phyloP scores from a whole-genome alignment of 306 rosid genomes.

The Sicyos baderoa region DNA sequence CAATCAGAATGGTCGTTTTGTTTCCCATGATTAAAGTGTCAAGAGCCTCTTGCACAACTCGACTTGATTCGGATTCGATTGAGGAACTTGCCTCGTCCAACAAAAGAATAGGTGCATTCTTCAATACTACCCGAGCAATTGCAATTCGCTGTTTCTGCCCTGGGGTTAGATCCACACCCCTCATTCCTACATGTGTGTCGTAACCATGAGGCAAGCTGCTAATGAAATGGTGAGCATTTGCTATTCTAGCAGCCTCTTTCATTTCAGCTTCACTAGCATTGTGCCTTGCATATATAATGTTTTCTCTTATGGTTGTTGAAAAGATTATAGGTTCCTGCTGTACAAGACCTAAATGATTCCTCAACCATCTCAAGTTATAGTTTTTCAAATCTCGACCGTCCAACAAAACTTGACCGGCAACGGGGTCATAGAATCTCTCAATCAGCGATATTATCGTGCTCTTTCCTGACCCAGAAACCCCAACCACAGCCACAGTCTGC shows the following conservation, averaged over 20 bases:
- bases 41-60: conserved; percentile 98
- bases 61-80: conserved; percentile 94
- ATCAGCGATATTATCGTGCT: conserved; percentile 95
- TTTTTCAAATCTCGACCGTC: conserved; percentile 89
- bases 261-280: conserved; percentile 98
- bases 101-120: conserved; percentile 89
- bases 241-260: conserved; percentile 97
- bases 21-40: conserved; percentile 98
- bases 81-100: conserved; percentile 98
- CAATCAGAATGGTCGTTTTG: conserved; percentile 94
- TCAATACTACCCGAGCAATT: conserved; percentile 85
- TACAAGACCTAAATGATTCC: conserved; percentile 94
- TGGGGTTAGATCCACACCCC: conserved; percentile 96
- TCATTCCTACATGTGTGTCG: conserved; percentile 98
- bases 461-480: conserved; percentile 98
- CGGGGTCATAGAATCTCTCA: conserved; percentile 94
- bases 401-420: conserved; percentile 88
- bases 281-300: conserved; percentile 94
- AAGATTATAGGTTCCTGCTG: conserved; percentile 98
- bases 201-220: conserved; percentile 98
- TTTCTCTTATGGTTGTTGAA: conserved; percentile 93
- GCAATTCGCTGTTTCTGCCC: conserved; percentile 99
- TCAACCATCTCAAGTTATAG: conserved; percentile 90
- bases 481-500: conserved; percentile 93
- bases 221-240: conserved; percentile 97